Evolutionary conservation across 2,329 filamentous ascomycete genomes (phyloP).

Genomic region (Pestalotiopsis sp.): DNA sequence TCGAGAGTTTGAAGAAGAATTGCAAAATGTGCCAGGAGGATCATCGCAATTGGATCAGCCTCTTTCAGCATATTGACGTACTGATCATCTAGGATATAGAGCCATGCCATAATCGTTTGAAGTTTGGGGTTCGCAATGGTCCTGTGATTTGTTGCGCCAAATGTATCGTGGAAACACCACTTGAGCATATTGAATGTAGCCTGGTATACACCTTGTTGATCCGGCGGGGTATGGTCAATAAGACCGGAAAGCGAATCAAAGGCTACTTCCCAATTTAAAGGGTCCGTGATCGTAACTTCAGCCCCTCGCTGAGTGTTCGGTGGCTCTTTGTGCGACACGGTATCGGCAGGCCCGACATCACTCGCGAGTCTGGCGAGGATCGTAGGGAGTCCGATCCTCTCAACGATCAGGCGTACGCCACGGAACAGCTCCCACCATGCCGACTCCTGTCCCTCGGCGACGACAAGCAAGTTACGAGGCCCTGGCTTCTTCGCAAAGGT

Average conservation of each 20-base stretch:
- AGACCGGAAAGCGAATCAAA: not conserved
- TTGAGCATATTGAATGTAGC: not conserved
- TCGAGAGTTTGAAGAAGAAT: slow-evolving; percentile 1
- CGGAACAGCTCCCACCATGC: not conserved
- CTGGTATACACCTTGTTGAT: not conserved
- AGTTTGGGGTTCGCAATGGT: not conserved
- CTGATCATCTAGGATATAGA: not conserved
- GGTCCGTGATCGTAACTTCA: not conserved
- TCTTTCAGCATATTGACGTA: not conserved
- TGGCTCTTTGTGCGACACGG: not conserved
- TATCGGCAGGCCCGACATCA: not conserved
- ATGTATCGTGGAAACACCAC: not conserved
- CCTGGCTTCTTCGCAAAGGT: not conserved
- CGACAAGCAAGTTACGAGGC: not conserved
- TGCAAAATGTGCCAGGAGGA: not conserved
- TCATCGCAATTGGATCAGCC: not conserved
- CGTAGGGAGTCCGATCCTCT: not conserved
- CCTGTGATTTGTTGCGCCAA: not conserved
- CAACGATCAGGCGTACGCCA: not conserved
- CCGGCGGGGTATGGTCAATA: not conserved
- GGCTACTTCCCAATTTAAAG: not conserved
- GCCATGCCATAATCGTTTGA: not conserved
- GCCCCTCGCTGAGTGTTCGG: too few species aligned
- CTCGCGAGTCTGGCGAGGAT: not conserved
- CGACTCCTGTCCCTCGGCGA: not conserved